A percentile compares a stretch with the other conserved stretches of the same genome.
Evolutionary conservation across 768 basidiomycete genomes (phyloP).

Genomic region (Tulasnella sp.): DNA sequence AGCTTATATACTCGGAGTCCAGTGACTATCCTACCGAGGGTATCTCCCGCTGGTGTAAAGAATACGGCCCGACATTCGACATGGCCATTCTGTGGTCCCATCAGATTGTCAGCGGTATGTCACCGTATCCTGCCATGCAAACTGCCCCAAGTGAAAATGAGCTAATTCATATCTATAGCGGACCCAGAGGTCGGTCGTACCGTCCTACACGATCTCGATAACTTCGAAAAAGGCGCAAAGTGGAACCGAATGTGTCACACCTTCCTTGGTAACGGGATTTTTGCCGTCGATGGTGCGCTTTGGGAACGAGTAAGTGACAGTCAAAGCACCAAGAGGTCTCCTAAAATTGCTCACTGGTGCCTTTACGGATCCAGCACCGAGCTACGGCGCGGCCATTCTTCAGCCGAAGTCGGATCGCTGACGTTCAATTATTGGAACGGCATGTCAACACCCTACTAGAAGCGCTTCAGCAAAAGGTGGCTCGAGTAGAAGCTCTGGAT

Average conservation of each 20-base stretch:
- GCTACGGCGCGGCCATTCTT: slow-evolving; percentile 62
- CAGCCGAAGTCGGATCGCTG: slow-evolving; percentile 55
- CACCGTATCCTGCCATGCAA: slow-evolving; percentile 29
- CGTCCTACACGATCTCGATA: slow-evolving; percentile 48
- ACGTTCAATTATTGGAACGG: slow-evolving; percentile 56
- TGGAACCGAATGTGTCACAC: slow-evolving; percentile 15
- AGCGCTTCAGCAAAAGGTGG: neutral
- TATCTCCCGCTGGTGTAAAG: slow-evolving; percentile 53
- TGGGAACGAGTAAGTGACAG: slow-evolving; percentile 3
- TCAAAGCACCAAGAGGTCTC: neutral
- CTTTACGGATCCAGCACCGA: slow-evolving; percentile 39
- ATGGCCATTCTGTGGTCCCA: slow-evolving; percentile 58
- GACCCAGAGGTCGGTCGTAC: slow-evolving; percentile 45
- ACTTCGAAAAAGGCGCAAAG: slow-evolving; percentile 52
- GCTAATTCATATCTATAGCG: neutral
- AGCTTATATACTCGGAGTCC: slow-evolving; percentile 42
- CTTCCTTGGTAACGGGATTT: slow-evolving; percentile 59
- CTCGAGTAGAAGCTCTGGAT: slow-evolving; percentile 21
- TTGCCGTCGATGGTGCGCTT: slow-evolving; percentile 61
- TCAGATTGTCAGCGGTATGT: slow-evolving; percentile 22
- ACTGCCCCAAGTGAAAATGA: neutral
- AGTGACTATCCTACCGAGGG: slow-evolving; percentile 51
- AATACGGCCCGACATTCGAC: slow-evolving; percentile 62
- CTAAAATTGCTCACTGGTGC: neutral
- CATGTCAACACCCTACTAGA: slow-evolving; percentile 28